phyloP scores from a whole-genome alignment of 768 basidiomycete species.

The Rhizopogon vesiculosus region DNA sequence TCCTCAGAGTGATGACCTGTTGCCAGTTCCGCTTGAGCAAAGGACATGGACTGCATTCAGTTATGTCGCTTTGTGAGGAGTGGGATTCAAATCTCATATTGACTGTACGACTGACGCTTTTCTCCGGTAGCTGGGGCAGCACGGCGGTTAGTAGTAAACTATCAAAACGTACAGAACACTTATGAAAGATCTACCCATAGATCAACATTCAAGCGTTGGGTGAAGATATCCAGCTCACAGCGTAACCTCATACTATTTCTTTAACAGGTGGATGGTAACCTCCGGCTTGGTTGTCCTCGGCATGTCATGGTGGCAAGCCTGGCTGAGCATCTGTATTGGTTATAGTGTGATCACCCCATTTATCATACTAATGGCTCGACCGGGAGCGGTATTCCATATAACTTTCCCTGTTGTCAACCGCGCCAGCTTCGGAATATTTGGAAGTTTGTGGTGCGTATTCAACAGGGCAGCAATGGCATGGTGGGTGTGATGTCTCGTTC shows the following conservation, averaged over 20 bases:
- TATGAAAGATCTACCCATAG: neutral
- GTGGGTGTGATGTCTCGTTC: conserved; percentile 28
- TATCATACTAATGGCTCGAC: conserved; percentile 65
- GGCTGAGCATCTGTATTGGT: conserved; percentile 67
- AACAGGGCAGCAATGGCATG: conserved; percentile 64
- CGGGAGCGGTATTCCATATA: conserved; percentile 66
- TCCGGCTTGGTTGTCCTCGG: conserved; percentile 63
- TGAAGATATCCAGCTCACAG: neutral
- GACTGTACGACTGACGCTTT: neutral
- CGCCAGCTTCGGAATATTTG: conserved; percentile 66
- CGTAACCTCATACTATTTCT: neutral
- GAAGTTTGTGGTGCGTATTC: conserved; percentile 69
- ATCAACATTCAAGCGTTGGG: neutral
- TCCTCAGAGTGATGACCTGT: conserved; percentile 56
- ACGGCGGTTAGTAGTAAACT: conserved; percentile 38
- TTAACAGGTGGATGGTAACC: conserved; percentile 58
- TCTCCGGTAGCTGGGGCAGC: conserved; percentile 47
- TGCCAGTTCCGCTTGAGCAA: conserved; percentile 52
- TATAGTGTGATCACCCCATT: conserved; percentile 57
- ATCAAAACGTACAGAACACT: neutral
- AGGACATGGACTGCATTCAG: conserved; percentile 57
- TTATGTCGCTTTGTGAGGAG: conserved; percentile 53
- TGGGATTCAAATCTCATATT: neutral
- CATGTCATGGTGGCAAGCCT: conserved; percentile 75
- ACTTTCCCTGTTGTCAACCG: conserved; percentile 65